Evolutionary conservation across 2,329 filamentous ascomycete genomes (phyloP).

Genomic region (Seiridium cupressi): DNA sequence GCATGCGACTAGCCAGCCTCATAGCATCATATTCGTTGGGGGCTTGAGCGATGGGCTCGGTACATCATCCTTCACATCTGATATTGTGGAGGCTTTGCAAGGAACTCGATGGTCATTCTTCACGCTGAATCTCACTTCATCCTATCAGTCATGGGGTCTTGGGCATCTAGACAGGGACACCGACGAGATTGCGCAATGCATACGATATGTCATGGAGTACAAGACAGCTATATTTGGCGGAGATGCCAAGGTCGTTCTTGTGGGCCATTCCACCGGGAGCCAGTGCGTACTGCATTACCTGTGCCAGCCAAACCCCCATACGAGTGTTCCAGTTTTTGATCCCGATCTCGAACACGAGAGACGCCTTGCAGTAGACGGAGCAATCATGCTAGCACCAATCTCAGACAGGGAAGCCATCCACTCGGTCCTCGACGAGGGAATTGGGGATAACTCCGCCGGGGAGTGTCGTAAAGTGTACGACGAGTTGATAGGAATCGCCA

Average conservation of each 20-base stretch:
- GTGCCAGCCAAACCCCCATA: background rate
- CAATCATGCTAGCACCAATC: background rate
- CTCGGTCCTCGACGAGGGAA: background rate
- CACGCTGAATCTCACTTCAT: background rate
- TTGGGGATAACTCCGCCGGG: background rate
- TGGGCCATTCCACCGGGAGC: slow-evolving; percentile 5
- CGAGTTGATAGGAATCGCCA: background rate
- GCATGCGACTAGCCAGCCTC: background rate
- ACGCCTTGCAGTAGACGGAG: background rate
- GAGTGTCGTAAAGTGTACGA: background rate
- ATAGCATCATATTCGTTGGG: slow-evolving; percentile 3
- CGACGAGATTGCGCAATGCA: background rate
- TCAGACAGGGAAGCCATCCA: background rate
- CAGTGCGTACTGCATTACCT: background rate
- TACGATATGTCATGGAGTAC: slow-evolving; percentile 1
- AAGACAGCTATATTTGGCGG: background rate
- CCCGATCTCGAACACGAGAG: background rate
- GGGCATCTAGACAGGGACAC: slow-evolving; percentile 3
- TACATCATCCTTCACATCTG: background rate
- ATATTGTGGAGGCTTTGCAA: background rate
- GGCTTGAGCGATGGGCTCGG: background rate
- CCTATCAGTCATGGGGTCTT: background rate
- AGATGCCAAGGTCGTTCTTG: background rate
- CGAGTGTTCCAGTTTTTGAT: background rate
- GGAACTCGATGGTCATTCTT: background rate